Base-by-base conservation (phyloP, 805 yeast species). In the Barnettozyma wickerhamii region DNA sequence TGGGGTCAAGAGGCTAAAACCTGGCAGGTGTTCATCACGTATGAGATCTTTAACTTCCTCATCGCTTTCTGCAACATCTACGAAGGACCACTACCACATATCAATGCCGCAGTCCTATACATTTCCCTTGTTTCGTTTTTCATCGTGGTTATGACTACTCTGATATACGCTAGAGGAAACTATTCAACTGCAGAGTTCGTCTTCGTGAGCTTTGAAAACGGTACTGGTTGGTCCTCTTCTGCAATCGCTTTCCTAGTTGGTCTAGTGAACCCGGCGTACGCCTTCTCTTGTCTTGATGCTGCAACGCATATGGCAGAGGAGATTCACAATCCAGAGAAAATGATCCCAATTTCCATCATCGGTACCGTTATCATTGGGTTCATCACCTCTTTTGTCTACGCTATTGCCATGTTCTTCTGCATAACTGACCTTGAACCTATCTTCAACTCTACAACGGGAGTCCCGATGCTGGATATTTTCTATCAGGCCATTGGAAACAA, bases 241-340 rank as follows among this genome's bases (percentile, higher is more conserved):
- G 84, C 74, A 17, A 71, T 78, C 58, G 81, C 84, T 0, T 77
- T 79, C 52, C 69, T 79, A 37, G 74, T 77, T n/a, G 86, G 86
- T 5, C 60, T 80, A 36, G 71, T 80, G 49, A 79, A 79, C 51
- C 83, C 85, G 4, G 72, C 75, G 41, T 81, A 83, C 83, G 74
- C 81, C 6, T 79, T 78, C 58, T 69, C 77, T 24, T 79, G 86
- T 46, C 66, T 79, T 33, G 88, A 81, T 53, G 74, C 78, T 41
- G 84, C 85, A 4, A 77, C 85, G 4, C 87, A 81, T 51, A 68
- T 81, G 71, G 79, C 83, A n/a, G 88, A 81, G 55, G 87, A 81
- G 52, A 69, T 71, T 17, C 49, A 63, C 12, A 58, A 69, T 17
- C 82, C 84, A 10, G 69, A 70, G 46, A 64, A 67, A 30, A 68